These are phyloP conservation scores for Herpetomonas tarakana DNA, from an alignment of 208 protist genomes.

Conservation along the genomic window DNA sequence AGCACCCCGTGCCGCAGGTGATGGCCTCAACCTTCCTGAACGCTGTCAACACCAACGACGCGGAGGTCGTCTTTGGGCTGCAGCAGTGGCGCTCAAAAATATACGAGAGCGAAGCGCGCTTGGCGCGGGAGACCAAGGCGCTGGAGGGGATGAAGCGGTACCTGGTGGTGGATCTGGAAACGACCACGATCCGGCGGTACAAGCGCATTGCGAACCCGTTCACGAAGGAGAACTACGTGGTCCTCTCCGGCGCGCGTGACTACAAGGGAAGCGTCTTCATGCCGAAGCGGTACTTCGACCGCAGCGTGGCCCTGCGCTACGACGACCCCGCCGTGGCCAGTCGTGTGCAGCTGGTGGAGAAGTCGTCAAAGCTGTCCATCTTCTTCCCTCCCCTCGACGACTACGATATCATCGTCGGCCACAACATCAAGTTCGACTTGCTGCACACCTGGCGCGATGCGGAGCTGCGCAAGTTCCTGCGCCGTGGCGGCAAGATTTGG, in stretches of 20 bases:
- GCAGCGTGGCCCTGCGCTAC: slow-evolving; percentile 73
- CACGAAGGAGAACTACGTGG: slow-evolving; percentile 86
- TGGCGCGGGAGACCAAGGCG: slow-evolving; percentile 68
- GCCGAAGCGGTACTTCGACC: slow-evolving; percentile 76
- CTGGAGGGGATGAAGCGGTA: slow-evolving; percentile 59
- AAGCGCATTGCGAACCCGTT: slow-evolving; percentile 92
- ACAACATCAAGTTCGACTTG: slow-evolving; percentile 94
- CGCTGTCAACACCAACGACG: slow-evolving; percentile 84
- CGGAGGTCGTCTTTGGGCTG: slow-evolving; percentile 84
- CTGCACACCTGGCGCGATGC: slow-evolving; percentile 86
- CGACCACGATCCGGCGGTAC: slow-evolving; percentile 84
- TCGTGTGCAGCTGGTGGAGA: slow-evolving; percentile 62
- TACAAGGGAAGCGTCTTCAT: slow-evolving; percentile 90
- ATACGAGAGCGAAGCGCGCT: slow-evolving; percentile 75
- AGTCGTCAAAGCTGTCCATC: slow-evolving; percentile 74
- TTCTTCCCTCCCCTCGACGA: slow-evolving; percentile 87
- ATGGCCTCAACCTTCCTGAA: slow-evolving; percentile 78
- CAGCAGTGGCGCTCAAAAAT: slow-evolving; percentile 88
- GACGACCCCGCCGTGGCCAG: slow-evolving; percentile 70
- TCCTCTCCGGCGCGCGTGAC: slow-evolving; percentile 85
- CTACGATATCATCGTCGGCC: slow-evolving; percentile 91
- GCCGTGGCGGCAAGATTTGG: slow-evolving; percentile 87
- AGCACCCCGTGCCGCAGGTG: slow-evolving; percentile 67
- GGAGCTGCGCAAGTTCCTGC: slow-evolving; percentile 81
- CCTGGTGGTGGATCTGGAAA: slow-evolving; percentile 89